A percentile compares a stretch with the other conserved stretches of the same genome.
Conservation (phyloP, 805 yeast species). For the Cyberlindnera veronae region DNA sequence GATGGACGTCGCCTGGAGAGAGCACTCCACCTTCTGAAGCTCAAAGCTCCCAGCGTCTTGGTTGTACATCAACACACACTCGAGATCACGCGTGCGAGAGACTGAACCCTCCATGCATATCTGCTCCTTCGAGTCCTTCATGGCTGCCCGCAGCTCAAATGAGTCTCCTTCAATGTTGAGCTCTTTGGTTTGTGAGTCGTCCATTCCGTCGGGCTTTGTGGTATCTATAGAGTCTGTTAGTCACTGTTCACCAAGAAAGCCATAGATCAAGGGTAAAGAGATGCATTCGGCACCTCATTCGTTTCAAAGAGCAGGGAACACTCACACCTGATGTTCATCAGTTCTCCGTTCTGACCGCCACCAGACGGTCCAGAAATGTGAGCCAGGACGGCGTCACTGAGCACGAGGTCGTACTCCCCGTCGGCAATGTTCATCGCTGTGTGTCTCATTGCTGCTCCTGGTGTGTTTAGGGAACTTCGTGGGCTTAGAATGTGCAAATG, state of each 20-base stretch:
- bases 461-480: too few species aligned
- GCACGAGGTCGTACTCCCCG: slow-evolving; percentile 25
- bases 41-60: slow-evolving; percentile 15
- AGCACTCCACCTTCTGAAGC: slow-evolving; percentile 15
- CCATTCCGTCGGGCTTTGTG: slow-evolving; percentile 16
- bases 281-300: too few species aligned
- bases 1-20: slow-evolving; percentile 12
- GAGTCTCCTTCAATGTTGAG: slow-evolving; percentile 10
- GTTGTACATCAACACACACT: slow-evolving; percentile 25
- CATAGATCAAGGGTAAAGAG: too few species aligned
- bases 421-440: slow-evolving; percentile 16
- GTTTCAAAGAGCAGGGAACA: slow-evolving; percentile 1
- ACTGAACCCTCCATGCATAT: slow-evolving; percentile 18
- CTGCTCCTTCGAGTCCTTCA: slow-evolving; percentile 12
- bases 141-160: slow-evolving; percentile 19
- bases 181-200: slow-evolving; percentile 13
- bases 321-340: slow-evolving; percentile 25
- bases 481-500: too few species aligned
- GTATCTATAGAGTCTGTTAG: slow-evolving; percentile 9
- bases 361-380: slow-evolving; percentile 5
- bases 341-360: slow-evolving; percentile 17
- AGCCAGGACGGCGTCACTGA: slow-evolving; percentile 18
- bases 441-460: neutral
- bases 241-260: neutral
- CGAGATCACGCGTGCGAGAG: slow-evolving; percentile 12